Evolutionary conservation across 805 yeast genomes (phyloP).

Genomic region (Ogataea naganishii): DNA sequence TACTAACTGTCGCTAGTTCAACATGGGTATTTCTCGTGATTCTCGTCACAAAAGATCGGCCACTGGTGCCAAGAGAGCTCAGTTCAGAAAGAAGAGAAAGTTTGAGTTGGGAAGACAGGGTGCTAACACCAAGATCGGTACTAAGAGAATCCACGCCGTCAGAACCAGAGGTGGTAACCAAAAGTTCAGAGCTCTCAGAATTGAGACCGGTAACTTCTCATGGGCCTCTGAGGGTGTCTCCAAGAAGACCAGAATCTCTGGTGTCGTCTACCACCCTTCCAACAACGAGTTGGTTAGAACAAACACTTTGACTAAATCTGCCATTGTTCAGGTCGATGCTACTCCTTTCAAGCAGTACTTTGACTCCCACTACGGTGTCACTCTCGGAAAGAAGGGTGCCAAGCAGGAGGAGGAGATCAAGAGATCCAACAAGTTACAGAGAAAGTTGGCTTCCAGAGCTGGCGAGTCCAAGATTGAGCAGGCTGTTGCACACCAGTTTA

Average conservation of each 20-base stretch:
- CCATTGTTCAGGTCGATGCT: slow-evolving; percentile 99
- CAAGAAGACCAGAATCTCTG: slow-evolving; percentile 97
- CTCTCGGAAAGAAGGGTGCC: slow-evolving; percentile 79
- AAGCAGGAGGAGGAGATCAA: slow-evolving; percentile 51
- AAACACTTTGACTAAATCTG: slow-evolving; percentile 98
- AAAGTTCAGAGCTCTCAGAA: slow-evolving; percentile 99
- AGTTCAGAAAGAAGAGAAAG: slow-evolving; percentile 99
- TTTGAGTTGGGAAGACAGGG: slow-evolving; percentile 99
- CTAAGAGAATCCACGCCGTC: slow-evolving; percentile 97
- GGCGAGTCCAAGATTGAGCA: slow-evolving; percentile 75
- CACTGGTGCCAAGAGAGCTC: slow-evolving; percentile 99
- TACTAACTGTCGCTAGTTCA: slow-evolving; percentile 17
- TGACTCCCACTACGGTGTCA: slow-evolving; percentile 95
- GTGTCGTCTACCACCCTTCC: slow-evolving; percentile 98
- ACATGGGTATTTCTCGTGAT: slow-evolving; percentile 99
- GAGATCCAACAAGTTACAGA: slow-evolving; percentile 74
- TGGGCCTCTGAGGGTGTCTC: slow-evolving; percentile 99
- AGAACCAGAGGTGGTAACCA: slow-evolving; percentile 99
- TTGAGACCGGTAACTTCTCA: slow-evolving; percentile 98
- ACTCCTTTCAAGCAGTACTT: slow-evolving; percentile 99
- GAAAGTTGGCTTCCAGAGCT: slow-evolving; percentile 92
- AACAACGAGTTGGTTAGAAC: slow-evolving; percentile 99
- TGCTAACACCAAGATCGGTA: slow-evolving; percentile 98
- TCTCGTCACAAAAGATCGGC: slow-evolving; percentile 99
- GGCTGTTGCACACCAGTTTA: slow-evolving; percentile 93